Conservation (phyloP, 306 rosid genomes). For the Calophaca sinica region DNA sequence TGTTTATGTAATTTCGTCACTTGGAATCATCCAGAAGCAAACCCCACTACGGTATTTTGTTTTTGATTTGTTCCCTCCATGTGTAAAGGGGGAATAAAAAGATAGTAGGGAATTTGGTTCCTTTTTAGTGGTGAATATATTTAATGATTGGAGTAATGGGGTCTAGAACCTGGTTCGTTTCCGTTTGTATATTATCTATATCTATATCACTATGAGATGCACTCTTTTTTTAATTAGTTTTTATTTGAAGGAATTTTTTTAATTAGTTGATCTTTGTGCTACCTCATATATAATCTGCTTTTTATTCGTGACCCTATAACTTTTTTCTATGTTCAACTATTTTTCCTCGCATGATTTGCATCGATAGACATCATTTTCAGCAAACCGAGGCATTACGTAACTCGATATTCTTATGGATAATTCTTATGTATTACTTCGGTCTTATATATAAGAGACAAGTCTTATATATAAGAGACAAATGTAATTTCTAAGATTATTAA, state of each 20-base stretch:
- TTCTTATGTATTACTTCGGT: not conserved
- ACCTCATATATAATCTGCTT: not conserved
- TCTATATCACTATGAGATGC: conserved; percentile 49
- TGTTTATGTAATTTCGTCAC: conserved; percentile 44
- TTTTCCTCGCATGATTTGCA: conserved; percentile 16
- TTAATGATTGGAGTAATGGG: conserved; percentile 37
- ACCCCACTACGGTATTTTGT: conserved; percentile 47
- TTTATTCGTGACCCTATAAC: not conserved
- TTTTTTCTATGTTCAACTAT: not conserved
- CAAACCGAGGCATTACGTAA: not conserved
- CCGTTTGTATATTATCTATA: conserved; percentile 57
- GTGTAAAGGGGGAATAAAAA: conserved; percentile 16
- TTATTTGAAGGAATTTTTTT: conserved; percentile 19
- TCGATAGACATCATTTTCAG: conserved; percentile 17
- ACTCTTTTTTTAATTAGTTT: conserved; percentile 47
- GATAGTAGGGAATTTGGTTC: conserved; percentile 68
- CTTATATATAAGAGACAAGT: too few species aligned
- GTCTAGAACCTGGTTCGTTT: conserved; percentile 50
- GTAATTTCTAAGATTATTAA: too few species aligned
- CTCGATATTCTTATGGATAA: not conserved
- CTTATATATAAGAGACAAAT: too few species aligned
- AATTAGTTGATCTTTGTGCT: conserved; percentile 43
- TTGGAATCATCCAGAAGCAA: conserved; percentile 60
- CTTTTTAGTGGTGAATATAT: conserved; percentile 60
- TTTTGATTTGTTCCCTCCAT: conserved; percentile 31